Base-by-base conservation (phyloP, 2,329 filamentous ascomycete species). In the Verticillium albo-atrum region DNA sequence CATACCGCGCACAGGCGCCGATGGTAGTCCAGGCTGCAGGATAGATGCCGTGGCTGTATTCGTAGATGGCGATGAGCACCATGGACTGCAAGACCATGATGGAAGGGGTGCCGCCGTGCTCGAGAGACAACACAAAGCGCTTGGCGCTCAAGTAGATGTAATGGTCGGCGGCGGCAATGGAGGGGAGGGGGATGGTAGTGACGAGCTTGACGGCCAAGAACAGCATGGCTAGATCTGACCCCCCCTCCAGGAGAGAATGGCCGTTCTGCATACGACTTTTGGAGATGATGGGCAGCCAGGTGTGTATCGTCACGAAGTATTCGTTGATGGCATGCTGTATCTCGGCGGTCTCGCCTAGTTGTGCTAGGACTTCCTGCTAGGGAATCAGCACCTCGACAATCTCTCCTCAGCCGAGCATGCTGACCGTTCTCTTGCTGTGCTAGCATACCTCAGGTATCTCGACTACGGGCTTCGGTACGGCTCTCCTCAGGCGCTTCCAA, bases 191-290 rank as follows among this genome's bases (percentile, higher is more conserved):
- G 34, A 68, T 68, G 26, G 70, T 73, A 23, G 68, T 74, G 26
- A 77, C 69, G 15, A 82, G 72, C 65, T 78, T 79, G 77, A 82
- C 81, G n/a, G 74, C 73, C 30, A 82, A 67, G 60, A 79, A 79
- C 15, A 82, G 70, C 35, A 81, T 68, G 37, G 77, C 77, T 23
- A 79, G 68, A 62, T 81, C 79, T 2, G 77, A 72, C 17, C 77
- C 77, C 51, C 72, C 74, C 60, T 80, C 76, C 67, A 75, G 75
- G 4, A 75, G 58, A 12, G 75, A 72, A 56, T 76, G 75, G 9
- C 71, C 68, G 28, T 79, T 70, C 52, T 75, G 75, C 62, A 82
- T 69, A 25, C 77, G 69, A 62, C 79, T 81, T 62, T 74, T 75
- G 17, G 77, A 79, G 30, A 82, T 65, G 54, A 82, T 77, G 6